These are phyloP conservation scores for Vaccinium macrocarpon DNA, from an alignment of 148 eudicot genomes.

Conservation along the genomic window DNA sequence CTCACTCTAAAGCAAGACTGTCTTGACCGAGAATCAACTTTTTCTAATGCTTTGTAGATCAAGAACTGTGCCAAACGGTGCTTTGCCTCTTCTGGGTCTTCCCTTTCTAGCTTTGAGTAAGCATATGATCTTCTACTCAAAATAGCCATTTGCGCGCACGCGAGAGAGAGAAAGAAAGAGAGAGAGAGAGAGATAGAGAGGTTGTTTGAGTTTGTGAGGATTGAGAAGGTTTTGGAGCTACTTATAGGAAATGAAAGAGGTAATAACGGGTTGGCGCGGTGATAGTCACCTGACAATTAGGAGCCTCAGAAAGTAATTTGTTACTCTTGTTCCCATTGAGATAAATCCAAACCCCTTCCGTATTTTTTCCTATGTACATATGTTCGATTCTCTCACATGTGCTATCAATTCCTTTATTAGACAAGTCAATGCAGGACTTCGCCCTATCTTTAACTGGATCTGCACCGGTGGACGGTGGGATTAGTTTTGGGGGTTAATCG, in stretches of 20 bases:
- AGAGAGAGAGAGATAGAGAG: conserved; percentile 11
- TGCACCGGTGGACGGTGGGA: too few species aligned
- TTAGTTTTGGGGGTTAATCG: too few species aligned
- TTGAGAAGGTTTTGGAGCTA: conserved; percentile 7
- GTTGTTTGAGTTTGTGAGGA: neutral
- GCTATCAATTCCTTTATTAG: too few species aligned
- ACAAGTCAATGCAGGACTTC: too few species aligned
- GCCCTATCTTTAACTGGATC: too few species aligned
- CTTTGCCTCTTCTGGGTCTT: conserved; percentile 51
- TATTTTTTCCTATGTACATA: too few species aligned
- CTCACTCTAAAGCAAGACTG: conserved; percentile 51
- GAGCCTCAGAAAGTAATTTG: too few species aligned
- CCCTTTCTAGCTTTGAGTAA: conserved; percentile 53
- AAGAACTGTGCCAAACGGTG: conserved; percentile 63
- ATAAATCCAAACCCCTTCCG: too few species aligned
- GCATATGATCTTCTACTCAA: conserved; percentile 30
- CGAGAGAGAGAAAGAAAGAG: conserved; percentile 12
- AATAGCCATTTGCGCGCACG: conserved; percentile 22
- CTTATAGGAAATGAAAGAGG: conserved; percentile 23
- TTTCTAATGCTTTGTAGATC: conserved; percentile 66
- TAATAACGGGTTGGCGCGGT: neutral
- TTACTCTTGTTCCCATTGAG: too few species aligned
- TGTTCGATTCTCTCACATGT: too few species aligned
- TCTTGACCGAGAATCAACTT: conserved; percentile 37
- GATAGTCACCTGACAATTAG: too few species aligned